Conservation (phyloP, 1,139 yeast genomes). For the Meyerozyma athensensis region DNA sequence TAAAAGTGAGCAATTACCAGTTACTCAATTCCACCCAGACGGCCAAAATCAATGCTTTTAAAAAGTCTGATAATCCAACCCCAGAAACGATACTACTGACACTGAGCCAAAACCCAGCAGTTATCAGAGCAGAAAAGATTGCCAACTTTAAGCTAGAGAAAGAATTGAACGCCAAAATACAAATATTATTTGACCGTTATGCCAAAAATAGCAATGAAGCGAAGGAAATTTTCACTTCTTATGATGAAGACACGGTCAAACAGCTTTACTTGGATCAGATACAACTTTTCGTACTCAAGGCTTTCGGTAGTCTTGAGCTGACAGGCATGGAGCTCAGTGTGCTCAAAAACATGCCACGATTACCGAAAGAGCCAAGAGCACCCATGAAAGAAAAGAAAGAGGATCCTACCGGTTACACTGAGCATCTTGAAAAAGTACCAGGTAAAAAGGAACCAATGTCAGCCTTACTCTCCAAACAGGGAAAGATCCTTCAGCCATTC, state of each 20-base stretch:
- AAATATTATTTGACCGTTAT: slow-evolving; percentile 29
- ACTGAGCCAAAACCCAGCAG: slow-evolving; percentile 40
- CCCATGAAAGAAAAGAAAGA: slow-evolving; percentile 9
- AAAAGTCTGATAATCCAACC: slow-evolving; percentile 37
- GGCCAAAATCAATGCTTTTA: slow-evolving; percentile 36
- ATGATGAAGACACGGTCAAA: slow-evolving; percentile 62
- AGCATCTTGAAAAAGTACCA: slow-evolving; percentile 46
- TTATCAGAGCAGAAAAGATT: slow-evolving; percentile 67
- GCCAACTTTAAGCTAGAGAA: slow-evolving; percentile 60
- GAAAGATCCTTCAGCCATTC: slow-evolving; percentile 80
- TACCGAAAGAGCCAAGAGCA: slow-evolving; percentile 5
- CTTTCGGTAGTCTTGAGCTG: slow-evolving; percentile 52
- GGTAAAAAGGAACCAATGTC: slow-evolving; percentile 24
- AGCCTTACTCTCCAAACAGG: slow-evolving; percentile 55
- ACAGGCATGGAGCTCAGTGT: slow-evolving; percentile 56
- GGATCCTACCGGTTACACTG: slow-evolving; percentile 44
- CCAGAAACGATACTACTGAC: slow-evolving; percentile 25
- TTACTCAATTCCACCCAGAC: slow-evolving; percentile 37
- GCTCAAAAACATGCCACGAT: slow-evolving; percentile 33
- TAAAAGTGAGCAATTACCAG: slow-evolving; percentile 35
- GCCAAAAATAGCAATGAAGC: slow-evolving; percentile 10
- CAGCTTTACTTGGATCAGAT: slow-evolving; percentile 52
- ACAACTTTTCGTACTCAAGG: slow-evolving; percentile 44
- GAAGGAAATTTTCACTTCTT: slow-evolving; percentile 16
- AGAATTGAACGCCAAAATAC: slow-evolving; percentile 42